Conservation (phyloP, 306 rosid species). For the Begonia masoniana region DNA sequence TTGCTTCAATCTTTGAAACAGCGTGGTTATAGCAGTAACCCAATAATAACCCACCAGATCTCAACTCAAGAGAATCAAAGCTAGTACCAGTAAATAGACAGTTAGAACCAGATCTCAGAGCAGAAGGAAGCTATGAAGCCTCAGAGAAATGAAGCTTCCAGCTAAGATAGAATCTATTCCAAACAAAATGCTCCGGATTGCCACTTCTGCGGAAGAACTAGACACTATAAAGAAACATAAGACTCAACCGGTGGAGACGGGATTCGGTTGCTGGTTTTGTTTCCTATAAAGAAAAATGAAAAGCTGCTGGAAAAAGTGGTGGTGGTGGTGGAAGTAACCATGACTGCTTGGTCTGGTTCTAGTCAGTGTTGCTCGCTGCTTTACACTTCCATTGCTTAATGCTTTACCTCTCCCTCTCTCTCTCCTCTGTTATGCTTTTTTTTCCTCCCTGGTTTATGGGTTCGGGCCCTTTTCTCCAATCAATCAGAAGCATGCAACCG, state of each 20-base stretch:
- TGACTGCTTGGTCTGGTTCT: slow-evolving; percentile 23
- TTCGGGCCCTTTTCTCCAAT: slow-evolving; percentile 27
- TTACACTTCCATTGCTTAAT: slow-evolving; percentile 13
- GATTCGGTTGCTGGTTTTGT: slow-evolving; percentile 16
- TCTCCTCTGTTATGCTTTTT: slow-evolving; percentile 11
- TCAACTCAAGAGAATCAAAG: slow-evolving; percentile 20
- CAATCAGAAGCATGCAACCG: slow-evolving; percentile 62
- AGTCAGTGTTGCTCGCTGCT: background rate
- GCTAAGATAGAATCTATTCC: slow-evolving; percentile 2
- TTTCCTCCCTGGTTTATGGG: slow-evolving; percentile 6
- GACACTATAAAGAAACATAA: slow-evolving; percentile 9
- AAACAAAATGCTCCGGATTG: slow-evolving; percentile 4
- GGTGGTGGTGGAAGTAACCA: slow-evolving; percentile 17
- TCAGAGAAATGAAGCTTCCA: slow-evolving; percentile 14
- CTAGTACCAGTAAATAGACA: slow-evolving; percentile 19
- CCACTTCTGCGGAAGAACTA: too few species aligned
- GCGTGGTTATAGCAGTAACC: background rate
- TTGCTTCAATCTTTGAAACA: background rate
- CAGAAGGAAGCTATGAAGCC: slow-evolving; percentile 12
- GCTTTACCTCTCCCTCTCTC: slow-evolving; percentile 6
- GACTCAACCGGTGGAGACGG: slow-evolving; percentile 8
- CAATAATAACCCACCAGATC: slow-evolving; percentile 38
- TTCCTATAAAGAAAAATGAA: slow-evolving; percentile 33
- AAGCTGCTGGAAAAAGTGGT: slow-evolving; percentile 15
- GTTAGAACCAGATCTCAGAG: slow-evolving; percentile 42